Base-by-base conservation (phyloP, 2,329 filamentous ascomycete genomes). In the Erysiphe pisi region DNA sequence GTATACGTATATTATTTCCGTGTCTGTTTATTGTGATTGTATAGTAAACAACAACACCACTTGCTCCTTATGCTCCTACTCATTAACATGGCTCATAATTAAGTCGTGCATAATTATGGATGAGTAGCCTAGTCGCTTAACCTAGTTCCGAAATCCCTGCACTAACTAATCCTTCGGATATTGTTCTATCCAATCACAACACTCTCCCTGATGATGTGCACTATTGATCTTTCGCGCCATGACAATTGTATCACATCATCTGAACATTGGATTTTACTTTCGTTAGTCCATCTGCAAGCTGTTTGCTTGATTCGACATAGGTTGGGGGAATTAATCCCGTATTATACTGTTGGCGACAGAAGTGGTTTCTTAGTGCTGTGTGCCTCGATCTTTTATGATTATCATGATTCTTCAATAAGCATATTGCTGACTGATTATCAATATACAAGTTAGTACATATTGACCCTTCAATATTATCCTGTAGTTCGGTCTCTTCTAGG, bases 361-460 rank as follows among this genome's bases (percentile, higher is more conserved):
- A 36, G 28, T 75, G 71, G 47, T 75, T 75, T 25, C 47, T 43
- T 18, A 75, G 25, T 16, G 52, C 56, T 20, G 56, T 47, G n/a
- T 56, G 71, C 16, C 71, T 43, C 40, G 71, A 75, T 43, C 45
- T 43, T 40, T 49, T 75, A 36, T 75, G 45, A 40, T 56, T 75
- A 31, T 75, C 45, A 40, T 56, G 71, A 56, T 75, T 75, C 45
- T 56, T 75, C 25, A 75, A 14, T 7, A 75, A 31, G n/a, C 45
- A 43, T 36, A 56, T 56, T 18, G 71, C 31, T 56, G 71, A 75
- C 47, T 56, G 71, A 75, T 75, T 75, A 56, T 75, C 71, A 25
- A 52, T 47, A 14, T 45, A 31, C 28, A 75, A 52, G 16, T 18
- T 75, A 31, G 71, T 56, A 75, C 71, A 75, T 9, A 31, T 36